phyloP scores from a whole-genome alignment of 2,329 filamentous ascomycete genomes.

The Alternaria sp. region DNA sequence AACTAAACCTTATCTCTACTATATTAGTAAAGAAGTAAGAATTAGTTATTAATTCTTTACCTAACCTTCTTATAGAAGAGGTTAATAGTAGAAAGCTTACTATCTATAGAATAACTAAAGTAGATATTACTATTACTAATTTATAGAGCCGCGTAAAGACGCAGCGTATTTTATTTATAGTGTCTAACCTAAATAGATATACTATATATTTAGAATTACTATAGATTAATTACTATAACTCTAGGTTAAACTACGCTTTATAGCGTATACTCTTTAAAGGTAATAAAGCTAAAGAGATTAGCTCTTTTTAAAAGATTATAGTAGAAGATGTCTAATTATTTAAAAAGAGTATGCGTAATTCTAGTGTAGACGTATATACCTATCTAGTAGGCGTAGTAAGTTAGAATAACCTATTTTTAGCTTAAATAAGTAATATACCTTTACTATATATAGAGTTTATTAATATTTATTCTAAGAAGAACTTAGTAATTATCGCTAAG shows the following conservation, averaged over 20 bases:
- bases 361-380: neutral
- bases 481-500: neutral
- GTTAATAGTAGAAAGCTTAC: neutral
- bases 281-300: neutral
- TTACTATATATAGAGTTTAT: neutral
- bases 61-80: neutral
- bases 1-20: neutral
- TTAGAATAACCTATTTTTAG: neutral
- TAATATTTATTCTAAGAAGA: neutral
- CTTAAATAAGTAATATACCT: neutral
- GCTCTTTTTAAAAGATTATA: neutral
- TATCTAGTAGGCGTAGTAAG: neutral
- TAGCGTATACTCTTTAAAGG: neutral
- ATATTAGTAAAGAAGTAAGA: neutral
- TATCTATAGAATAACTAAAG: neutral
- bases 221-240: neutral
- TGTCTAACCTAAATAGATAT: neutral
- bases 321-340: neutral
- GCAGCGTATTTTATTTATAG: neutral
- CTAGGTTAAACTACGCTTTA: neutral
- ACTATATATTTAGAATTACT: neutral
- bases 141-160: neutral
- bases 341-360: neutral
- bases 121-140: too few species aligned
- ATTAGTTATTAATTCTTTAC: neutral